Conservation (phyloP, 139 green algal genomes). For the Volvox reticuliferus region DNA sequence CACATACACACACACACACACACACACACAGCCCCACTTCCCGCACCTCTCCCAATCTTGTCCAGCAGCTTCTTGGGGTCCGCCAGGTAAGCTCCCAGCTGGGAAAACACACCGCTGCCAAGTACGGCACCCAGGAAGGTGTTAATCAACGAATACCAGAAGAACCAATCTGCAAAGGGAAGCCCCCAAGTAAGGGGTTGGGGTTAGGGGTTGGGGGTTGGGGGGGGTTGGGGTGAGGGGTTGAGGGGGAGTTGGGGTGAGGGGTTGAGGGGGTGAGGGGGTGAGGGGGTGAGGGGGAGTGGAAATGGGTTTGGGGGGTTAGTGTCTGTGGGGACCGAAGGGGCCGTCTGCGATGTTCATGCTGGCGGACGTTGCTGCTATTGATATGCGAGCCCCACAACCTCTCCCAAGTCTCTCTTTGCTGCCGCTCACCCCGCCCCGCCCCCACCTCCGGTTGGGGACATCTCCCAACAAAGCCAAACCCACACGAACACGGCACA, state of each 20-base stretch:
- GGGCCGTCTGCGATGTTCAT: too few relatives aligned
- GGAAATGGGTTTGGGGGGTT: too few relatives aligned
- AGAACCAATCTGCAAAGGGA: slow-evolving; percentile 20
- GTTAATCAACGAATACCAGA: slow-evolving; percentile 35
- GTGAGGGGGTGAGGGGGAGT: neutral
- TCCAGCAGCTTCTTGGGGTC: neutral
- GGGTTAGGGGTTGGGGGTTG: neutral
- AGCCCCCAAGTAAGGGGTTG: neutral
- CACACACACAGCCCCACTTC: neutral
- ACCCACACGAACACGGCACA: too few relatives aligned
- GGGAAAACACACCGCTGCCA: slow-evolving; percentile 9
- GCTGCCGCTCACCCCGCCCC: too few relatives aligned
- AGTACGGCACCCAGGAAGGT: slow-evolving; percentile 40
- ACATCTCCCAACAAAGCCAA: too few relatives aligned
- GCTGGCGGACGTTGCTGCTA: too few relatives aligned
- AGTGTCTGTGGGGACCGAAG: too few relatives aligned
- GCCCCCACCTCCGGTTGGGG: too few relatives aligned
- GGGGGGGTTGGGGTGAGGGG: neutral
- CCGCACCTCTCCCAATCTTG: neutral
- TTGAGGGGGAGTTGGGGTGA: neutral
- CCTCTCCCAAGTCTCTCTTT: too few relatives aligned
- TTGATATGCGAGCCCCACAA: too few relatives aligned
- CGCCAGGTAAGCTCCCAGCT: neutral
- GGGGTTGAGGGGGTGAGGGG: neutral
- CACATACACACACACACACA: too few relatives aligned